phyloP scores from a whole-genome alignment of 1,284 basidiomycete species.

The Fomitopsis pinicola region DNA sequence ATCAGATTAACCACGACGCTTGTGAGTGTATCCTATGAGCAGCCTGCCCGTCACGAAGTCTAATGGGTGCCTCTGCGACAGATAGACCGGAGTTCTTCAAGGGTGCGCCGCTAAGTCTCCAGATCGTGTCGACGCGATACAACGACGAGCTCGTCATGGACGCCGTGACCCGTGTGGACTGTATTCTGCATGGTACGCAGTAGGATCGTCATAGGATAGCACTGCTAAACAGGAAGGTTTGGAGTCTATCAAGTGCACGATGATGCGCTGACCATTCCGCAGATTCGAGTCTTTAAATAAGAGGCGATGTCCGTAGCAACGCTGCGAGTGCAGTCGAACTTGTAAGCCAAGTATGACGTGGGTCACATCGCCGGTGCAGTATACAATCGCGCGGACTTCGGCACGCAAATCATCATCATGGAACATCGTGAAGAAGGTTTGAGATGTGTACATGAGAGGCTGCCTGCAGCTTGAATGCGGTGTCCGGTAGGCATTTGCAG shows the following conservation, averaged over 20 bases:
- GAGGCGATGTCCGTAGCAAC: too few species aligned
- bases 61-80: not conserved
- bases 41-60: too few species aligned
- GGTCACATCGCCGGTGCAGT: too few species aligned
- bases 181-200: not conserved
- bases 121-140: conserved; percentile 2
- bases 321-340: too few species aligned
- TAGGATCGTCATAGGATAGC: not conserved
- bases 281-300: too few species aligned
- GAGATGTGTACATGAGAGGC: too few species aligned
- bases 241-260: too few species aligned
- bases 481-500: too few species aligned
- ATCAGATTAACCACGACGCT: not conserved
- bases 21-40: not conserved
- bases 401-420: not conserved
- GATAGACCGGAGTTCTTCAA: not conserved
- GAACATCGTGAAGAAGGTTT: not conserved
- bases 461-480: too few species aligned
- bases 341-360: too few species aligned
- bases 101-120: not conserved
- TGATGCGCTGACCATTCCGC: too few species aligned
- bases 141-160: conserved; percentile 3
- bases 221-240: not conserved
- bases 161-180: not conserved
- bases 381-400: too few species aligned